These are phyloP conservation scores for Suillus decipiens DNA, from an alignment of 768 basidiomycete species.

Conservation along the genomic window DNA sequence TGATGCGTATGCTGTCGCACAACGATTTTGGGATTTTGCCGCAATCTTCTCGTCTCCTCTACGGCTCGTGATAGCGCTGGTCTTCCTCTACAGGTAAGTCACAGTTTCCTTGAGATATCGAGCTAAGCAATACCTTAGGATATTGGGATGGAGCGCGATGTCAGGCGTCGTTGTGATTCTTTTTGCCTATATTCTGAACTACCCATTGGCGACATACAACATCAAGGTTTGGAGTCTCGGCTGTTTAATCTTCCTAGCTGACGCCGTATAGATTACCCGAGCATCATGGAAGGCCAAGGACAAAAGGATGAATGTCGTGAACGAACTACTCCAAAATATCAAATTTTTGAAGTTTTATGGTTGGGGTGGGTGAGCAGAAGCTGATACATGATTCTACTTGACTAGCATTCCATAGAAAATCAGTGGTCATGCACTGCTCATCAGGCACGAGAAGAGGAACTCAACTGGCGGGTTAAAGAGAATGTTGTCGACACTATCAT, in stretches of 20 bases:
- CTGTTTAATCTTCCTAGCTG: not conserved
- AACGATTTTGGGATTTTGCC: slow-evolving; percentile 75
- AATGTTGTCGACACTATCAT: slow-evolving; percentile 61
- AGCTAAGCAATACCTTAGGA: slow-evolving; percentile 36
- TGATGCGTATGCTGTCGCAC: slow-evolving; percentile 68
- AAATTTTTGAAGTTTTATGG: slow-evolving; percentile 76
- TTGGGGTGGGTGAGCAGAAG: slow-evolving; percentile 51
- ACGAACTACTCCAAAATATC: slow-evolving; percentile 76
- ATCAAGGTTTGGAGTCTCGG: slow-evolving; percentile 48
- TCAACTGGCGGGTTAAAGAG: slow-evolving; percentile 66
- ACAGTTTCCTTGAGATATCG: not conserved
- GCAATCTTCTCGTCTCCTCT: slow-evolving; percentile 63
- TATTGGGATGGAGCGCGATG: slow-evolving; percentile 79
- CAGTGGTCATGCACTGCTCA: slow-evolving; percentile 59
- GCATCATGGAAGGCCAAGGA: slow-evolving; percentile 66
- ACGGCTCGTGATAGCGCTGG: slow-evolving; percentile 62
- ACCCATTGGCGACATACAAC: slow-evolving; percentile 66
- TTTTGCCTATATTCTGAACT: slow-evolving; percentile 62
- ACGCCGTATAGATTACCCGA: slow-evolving; percentile 48
- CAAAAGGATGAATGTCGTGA: slow-evolving; percentile 66
- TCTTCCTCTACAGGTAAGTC: slow-evolving; percentile 72
- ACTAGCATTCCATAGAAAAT: slow-evolving; percentile 42
- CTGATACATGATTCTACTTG: not conserved
- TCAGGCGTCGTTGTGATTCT: slow-evolving; percentile 68
- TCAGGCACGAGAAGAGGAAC: slow-evolving; percentile 59